A percentile compares a stretch with the other conserved stretches of the same genome.
These are phyloP conservation scores for Fraxinus angustifolia DNA, from an alignment of 305 asterid genomes.

Conservation along the genomic window DNA sequence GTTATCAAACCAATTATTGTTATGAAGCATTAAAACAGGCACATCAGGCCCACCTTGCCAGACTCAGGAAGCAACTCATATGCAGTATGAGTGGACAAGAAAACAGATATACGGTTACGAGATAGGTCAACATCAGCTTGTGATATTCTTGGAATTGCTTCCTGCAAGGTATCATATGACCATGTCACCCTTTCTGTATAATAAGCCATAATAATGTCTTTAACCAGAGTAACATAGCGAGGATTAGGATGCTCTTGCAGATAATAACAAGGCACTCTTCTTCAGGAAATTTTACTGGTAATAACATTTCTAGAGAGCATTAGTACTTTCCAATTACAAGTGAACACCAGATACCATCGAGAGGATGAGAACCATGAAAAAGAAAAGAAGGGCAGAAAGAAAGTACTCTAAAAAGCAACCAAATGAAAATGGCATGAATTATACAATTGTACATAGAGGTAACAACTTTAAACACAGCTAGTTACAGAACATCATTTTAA, in stretches of 20 bases:
- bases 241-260: background rate
- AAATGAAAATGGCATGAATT: background rate
- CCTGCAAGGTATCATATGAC: conserved; percentile 37
- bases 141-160: conserved; percentile 46
- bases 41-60: conserved; percentile 50
- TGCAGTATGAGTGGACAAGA: conserved; percentile 61
- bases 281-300: background rate
- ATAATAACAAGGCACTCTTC: conserved; percentile 8
- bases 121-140: conserved; percentile 57
- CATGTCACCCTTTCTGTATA: conserved; percentile 1
- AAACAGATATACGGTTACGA: conserved; percentile 51
- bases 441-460: background rate
- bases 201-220: conserved; percentile 1
- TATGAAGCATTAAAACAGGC: background rate
- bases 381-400: background rate
- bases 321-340: conserved; percentile 6
- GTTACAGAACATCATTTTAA: background rate
- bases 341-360: background rate
- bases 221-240: background rate
- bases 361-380: conserved; percentile 5
- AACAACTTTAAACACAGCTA: background rate
- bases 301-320: conserved; percentile 10
- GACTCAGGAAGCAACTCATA: conserved; percentile 74
- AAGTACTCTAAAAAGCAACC: background rate
- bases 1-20: background rate